A percentile compares a stretch with the other conserved stretches of the same genome.
These are phyloP conservation scores for Aphanoascus verrucosus DNA, from an alignment of 2,329 filamentous ascomycete species.

Conservation along the genomic window DNA sequence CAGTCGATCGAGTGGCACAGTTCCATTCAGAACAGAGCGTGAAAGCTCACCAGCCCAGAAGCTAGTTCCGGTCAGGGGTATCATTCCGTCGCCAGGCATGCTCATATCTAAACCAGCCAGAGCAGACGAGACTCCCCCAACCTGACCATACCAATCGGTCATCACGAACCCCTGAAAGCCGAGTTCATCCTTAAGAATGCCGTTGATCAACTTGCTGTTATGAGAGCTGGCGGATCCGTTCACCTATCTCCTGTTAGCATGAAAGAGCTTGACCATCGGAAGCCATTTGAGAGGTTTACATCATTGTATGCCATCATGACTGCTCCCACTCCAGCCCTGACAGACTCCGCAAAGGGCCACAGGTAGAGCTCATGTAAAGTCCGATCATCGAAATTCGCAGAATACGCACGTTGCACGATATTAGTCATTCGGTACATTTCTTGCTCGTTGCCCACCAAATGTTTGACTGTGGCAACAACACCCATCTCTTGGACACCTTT, in stretches of 20 bases:
- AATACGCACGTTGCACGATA: conserved; percentile 30
- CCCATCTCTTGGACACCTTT: conserved; percentile 47
- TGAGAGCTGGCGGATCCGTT: conserved; percentile 58
- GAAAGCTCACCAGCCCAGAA: conserved; percentile 49
- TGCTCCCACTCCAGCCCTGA: conserved; percentile 39
- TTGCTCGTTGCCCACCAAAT: conserved; percentile 44
- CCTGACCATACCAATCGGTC: conserved; percentile 58
- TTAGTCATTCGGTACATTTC: conserved; percentile 42
- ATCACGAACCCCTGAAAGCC: conserved; percentile 63
- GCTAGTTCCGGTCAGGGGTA: conserved; percentile 44
- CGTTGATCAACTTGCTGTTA: conserved; percentile 59
- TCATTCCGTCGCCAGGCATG: conserved; percentile 52
- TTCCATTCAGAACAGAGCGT: conserved; percentile 46
- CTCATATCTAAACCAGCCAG: conserved; percentile 57
- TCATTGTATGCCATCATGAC: conserved; percentile 37
- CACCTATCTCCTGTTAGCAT: conserved; percentile 34
- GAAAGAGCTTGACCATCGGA: background rate
- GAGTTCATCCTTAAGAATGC: conserved; percentile 61
- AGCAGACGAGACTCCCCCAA: conserved; percentile 49
- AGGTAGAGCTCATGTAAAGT: conserved; percentile 38
- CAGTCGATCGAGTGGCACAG: conserved; percentile 46
- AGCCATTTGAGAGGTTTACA: conserved; percentile 18
- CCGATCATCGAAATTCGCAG: conserved; percentile 42
- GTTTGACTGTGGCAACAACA: conserved; percentile 49
- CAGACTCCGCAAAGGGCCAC: conserved; percentile 43